Conservation (phyloP, 768 basidiomycete genomes). For the Galerina sulciceps region DNA sequence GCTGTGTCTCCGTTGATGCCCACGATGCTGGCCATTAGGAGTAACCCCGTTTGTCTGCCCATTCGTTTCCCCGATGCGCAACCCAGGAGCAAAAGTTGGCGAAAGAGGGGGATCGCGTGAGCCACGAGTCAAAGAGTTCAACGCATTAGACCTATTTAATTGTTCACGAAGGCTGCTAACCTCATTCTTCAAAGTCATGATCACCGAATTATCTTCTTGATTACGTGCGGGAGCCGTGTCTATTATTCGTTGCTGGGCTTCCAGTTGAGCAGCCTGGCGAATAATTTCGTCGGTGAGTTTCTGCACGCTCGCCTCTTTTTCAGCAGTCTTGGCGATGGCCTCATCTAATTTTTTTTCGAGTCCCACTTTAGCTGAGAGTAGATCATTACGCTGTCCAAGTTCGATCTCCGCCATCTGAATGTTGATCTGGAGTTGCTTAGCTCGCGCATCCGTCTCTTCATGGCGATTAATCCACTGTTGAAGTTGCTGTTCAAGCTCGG, state of each 20-base stretch:
- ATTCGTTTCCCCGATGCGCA: slow-evolving; percentile 59
- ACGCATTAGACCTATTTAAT: slow-evolving; percentile 92
- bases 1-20: slow-evolving; percentile 85
- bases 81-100: slow-evolving; percentile 83
- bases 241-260: slow-evolving; percentile 72
- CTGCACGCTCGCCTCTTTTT: slow-evolving; percentile 85
- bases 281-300: slow-evolving; percentile 80
- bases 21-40: slow-evolving; percentile 38
- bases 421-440: slow-evolving; percentile 72
- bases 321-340: slow-evolving; percentile 66
- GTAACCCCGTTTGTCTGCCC: slow-evolving; percentile 43
- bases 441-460: slow-evolving; percentile 81
- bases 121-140: slow-evolving; percentile 83
- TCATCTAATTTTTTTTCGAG: slow-evolving; percentile 85
- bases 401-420: slow-evolving; percentile 76
- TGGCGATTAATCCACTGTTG: slow-evolving; percentile 84
- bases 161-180: slow-evolving; percentile 93
- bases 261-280: slow-evolving; percentile 75
- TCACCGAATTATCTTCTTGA: slow-evolving; percentile 85
- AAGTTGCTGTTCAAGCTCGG: slow-evolving; percentile 83
- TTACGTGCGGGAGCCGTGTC: slow-evolving; percentile 68
- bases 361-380: slow-evolving; percentile 75
- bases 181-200: slow-evolving; percentile 89
- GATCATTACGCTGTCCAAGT: slow-evolving; percentile 69
- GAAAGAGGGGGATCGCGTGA: slow-evolving; percentile 77